Conservation (phyloP, 768 basidiomycete genomes). For the Auricularia cornea region DNA sequence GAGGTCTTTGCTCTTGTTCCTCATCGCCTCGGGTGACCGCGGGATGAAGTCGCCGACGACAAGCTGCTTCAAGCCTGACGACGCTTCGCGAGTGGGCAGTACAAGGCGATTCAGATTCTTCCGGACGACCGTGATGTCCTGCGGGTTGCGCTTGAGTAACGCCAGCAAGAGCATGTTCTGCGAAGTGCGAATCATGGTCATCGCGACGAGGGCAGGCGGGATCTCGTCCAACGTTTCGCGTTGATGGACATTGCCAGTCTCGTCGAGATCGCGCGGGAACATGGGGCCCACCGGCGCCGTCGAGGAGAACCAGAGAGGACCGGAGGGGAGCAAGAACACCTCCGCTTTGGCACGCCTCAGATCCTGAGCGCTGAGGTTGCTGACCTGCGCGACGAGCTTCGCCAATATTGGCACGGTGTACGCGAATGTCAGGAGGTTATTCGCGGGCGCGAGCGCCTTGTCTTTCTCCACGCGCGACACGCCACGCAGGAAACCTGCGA, state of each 20-base stretch:
- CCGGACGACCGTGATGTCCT: conserved; percentile 59
- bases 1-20: conserved; percentile 9
- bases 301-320: conserved; percentile 58
- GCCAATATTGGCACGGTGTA: conserved; percentile 50
- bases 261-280: conserved; percentile 45
- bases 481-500: conserved; percentile 49
- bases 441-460: conserved; percentile 36
- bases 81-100: conserved; percentile 38
- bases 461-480: conserved; percentile 27
- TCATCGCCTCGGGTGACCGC: conserved; percentile 13
- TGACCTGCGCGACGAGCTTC: conserved; percentile 53
- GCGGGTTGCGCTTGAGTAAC: conserved; percentile 56
- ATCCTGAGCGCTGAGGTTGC: conserved; percentile 62
- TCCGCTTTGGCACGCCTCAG: conserved; percentile 68
- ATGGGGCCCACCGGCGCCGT: conserved; percentile 47
- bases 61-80: conserved; percentile 21
- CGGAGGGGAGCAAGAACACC: conserved; percentile 56
- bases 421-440: conserved; percentile 44
- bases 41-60: conserved; percentile 44
- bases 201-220: conserved; percentile 38
- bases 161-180: conserved; percentile 62
- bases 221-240: conserved; percentile 27
- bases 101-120: conserved; percentile 57
- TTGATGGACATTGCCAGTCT: background rate
- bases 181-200: conserved; percentile 56